These are phyloP conservation scores for Aureobasidium sp. DNA, from an alignment of 2,329 filamentous ascomycete species.

Conservation along the genomic window DNA sequence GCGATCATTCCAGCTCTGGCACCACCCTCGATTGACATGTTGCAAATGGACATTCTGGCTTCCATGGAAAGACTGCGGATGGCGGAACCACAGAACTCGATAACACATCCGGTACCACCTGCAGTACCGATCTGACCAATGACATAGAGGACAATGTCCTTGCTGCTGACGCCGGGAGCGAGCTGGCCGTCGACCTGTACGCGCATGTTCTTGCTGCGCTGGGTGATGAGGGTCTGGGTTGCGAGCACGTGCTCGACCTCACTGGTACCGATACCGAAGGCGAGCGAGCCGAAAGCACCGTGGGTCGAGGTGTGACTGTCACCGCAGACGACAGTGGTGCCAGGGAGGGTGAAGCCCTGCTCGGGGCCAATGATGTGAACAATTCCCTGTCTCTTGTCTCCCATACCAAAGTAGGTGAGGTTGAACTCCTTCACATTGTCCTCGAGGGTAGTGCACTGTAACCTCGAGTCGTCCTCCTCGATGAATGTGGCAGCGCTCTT, in stretches of 20 bases:
- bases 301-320: slow-evolving; percentile 98
- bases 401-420: slow-evolving; percentile 93
- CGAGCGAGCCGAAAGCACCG: slow-evolving; percentile 88
- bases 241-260: slow-evolving; percentile 98
- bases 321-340: slow-evolving; percentile 93
- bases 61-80: slow-evolving; percentile 86
- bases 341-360: slow-evolving; percentile 96
- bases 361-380: slow-evolving; percentile 98
- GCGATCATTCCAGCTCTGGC: slow-evolving; percentile 95
- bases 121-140: slow-evolving; percentile 94
- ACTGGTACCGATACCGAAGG: slow-evolving; percentile 95
- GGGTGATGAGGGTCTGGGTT: slow-evolving; percentile 90
- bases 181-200: slow-evolving; percentile 91
- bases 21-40: slow-evolving; percentile 97
- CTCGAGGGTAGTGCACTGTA: slow-evolving; percentile 92
- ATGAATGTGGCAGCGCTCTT: slow-evolving; percentile 93
- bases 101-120: slow-evolving; percentile 87
- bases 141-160: slow-evolving; percentile 87
- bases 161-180: slow-evolving; percentile 85
- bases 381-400: slow-evolving; percentile 94
- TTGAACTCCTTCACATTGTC: slow-evolving; percentile 96
- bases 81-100: slow-evolving; percentile 94
- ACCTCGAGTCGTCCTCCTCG: slow-evolving; percentile 84
- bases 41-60: slow-evolving; percentile 98
- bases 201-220: slow-evolving; percentile 97